Evolutionary conservation across 208 protist species (phyloP), one percentile per base, ranked within the genome.

Genomic region (Trypanosoma lewisi): DNA sequence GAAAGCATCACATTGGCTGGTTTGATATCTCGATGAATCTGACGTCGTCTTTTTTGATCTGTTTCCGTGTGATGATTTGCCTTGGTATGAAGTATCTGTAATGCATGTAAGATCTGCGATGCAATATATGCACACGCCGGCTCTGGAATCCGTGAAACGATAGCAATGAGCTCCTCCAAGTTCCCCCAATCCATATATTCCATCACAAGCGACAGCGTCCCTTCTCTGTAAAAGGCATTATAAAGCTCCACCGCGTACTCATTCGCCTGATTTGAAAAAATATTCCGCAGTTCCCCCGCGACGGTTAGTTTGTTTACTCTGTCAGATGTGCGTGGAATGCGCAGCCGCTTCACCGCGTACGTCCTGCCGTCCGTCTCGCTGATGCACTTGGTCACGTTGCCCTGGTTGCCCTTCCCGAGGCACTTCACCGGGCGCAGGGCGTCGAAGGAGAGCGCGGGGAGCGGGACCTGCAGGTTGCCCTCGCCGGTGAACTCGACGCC

Each of bases 151-250:
- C 67, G 67, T 0, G 66, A 57, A 41, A 5, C 36, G 4, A 81
- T 54, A 19, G 69, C 64, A n/a, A 93, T 75, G n/a, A 94, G 78
- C 49, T 94, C 87, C 19, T 94, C 79, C 36, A 94, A 52, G 73
- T 91, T 94, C 16, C 87, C 87, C 82, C 87, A 89, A 73, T 94
- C 74, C 87, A 94, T 94, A 74, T 91, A 94, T 69, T 94, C 87
- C 87, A 94, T 94, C 19, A 94, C 84, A 37, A 94, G 73, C 7
- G 70, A 79, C 21, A 94, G 78, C 2, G 75, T 70, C 19, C 73
- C 70, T 50, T 87, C 68, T 56, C 84, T 79, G 63, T 87, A 94
- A 31, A 88, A 94, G 36, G 87, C 87, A 67, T 94, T 94, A 75
- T 91, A 94, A 55, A 94, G 67, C 42, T 75, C 67, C 45, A 94